A percentile compares a stretch with the other conserved stretches of the same genome.
Evolutionary conservation across 192 early-diverging fungal genomes (phyloP).

Genomic region (Podila epicladia): DNA sequence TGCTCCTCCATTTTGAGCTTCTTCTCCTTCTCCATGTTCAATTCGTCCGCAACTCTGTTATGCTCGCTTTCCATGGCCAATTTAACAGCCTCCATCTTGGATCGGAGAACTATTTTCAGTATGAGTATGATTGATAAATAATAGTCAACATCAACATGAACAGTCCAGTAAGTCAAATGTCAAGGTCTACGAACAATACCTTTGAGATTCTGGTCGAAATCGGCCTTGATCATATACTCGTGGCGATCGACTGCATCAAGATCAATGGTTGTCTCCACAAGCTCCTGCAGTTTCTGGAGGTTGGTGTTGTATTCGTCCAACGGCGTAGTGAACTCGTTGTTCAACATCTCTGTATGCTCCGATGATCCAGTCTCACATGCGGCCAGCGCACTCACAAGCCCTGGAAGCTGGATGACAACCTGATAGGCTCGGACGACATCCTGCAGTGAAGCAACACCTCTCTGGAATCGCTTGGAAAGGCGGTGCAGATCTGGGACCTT

Average conservation of each 20-base stretch:
- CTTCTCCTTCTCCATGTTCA: slow-evolving; percentile 84
- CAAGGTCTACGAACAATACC: slow-evolving; percentile 43
- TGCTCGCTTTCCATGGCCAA: slow-evolving; percentile 40
- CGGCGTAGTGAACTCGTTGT: slow-evolving; percentile 61
- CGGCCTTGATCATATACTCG: slow-evolving; percentile 88
- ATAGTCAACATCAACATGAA: too few relatives aligned
- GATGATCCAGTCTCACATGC: slow-evolving; percentile 49
- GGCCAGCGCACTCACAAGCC: slow-evolving; percentile 67
- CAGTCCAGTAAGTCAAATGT: neutral
- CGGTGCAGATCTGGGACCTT: slow-evolving; percentile 90
- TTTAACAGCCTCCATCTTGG: slow-evolving; percentile 37
- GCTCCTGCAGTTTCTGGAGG: slow-evolving; percentile 74
- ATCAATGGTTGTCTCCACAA: slow-evolving; percentile 94
- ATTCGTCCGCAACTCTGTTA: slow-evolving; percentile 63
- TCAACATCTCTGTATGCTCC: slow-evolving; percentile 57
- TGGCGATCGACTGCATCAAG: slow-evolving; percentile 84
- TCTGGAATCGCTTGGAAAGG: slow-evolving; percentile 85
- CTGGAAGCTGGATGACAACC: slow-evolving; percentile 76
- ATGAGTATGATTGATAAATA: too few relatives aligned
- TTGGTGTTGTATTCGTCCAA: slow-evolving; percentile 60
- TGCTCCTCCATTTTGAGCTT: slow-evolving; percentile 93
- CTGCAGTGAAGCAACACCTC: slow-evolving; percentile 79
- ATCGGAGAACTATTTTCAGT: slow-evolving; percentile 22
- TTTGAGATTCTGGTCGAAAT: slow-evolving; percentile 80
- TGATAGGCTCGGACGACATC: slow-evolving; percentile 94